phyloP scores from a whole-genome alignment of 495 filamentous ascomycete species.

The Xanthoparmelia taractica region DNA sequence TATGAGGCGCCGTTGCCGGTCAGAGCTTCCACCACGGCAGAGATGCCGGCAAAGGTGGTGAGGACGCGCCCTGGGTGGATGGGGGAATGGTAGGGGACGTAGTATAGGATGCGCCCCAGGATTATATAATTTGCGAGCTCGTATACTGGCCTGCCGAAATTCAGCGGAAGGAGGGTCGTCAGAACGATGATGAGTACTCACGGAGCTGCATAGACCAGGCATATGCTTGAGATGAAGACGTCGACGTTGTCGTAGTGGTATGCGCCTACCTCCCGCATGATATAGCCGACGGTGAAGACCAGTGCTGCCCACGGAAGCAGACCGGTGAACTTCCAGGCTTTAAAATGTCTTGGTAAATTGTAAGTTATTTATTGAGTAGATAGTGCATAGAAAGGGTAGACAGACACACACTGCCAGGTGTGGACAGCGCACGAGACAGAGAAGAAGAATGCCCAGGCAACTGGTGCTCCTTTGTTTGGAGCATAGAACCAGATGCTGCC shows the following conservation, averaged over 20 bases:
- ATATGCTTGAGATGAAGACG: slow-evolving; percentile 53
- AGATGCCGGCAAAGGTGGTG: slow-evolving; percentile 64
- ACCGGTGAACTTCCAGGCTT: slow-evolving; percentile 46
- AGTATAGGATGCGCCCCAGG: slow-evolving; percentile 69
- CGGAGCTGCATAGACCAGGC: slow-evolving; percentile 57
- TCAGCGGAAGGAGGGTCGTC: neutral
- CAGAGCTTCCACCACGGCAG: slow-evolving; percentile 53
- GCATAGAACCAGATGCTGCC: slow-evolving; percentile 54
- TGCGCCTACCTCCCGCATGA: slow-evolving; percentile 49
- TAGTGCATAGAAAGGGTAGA: slow-evolving; percentile 9
- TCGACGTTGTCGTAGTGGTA: slow-evolving; percentile 47
- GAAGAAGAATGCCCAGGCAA: slow-evolving; percentile 61
- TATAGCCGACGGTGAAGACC: slow-evolving; percentile 51
- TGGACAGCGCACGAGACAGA: slow-evolving; percentile 50
- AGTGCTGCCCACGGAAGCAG: slow-evolving; percentile 46
- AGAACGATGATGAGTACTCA: slow-evolving; percentile 33
- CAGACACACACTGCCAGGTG: slow-evolving; percentile 56
- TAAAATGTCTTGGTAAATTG: slow-evolving; percentile 33
- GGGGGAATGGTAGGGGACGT: slow-evolving; percentile 68
- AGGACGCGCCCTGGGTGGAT: slow-evolving; percentile 71
- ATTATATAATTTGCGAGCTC: slow-evolving; percentile 69
- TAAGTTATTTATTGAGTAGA: slow-evolving; percentile 11
- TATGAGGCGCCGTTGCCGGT: slow-evolving; percentile 62
- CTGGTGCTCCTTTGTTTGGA: slow-evolving; percentile 63
- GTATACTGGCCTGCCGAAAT: slow-evolving; percentile 38